These are phyloP conservation scores for Syzygium syzygioides DNA, from an alignment of 441 rosid species.

Conservation along the genomic window DNA sequence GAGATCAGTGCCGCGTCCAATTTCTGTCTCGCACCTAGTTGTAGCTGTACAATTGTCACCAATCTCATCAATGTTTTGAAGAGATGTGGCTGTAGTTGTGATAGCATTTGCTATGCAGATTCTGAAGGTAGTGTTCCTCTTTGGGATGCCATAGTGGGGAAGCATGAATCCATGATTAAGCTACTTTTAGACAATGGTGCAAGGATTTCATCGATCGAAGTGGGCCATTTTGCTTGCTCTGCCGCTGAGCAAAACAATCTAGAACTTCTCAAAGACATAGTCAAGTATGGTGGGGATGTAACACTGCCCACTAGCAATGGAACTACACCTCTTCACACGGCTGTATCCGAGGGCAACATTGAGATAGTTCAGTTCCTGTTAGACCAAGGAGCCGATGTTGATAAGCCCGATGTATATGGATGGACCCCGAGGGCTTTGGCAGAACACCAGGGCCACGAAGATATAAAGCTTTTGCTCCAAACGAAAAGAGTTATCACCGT, in stretches of 20 bases:
- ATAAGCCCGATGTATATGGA: conserved; percentile 56
- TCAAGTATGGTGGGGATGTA: conserved; percentile 53
- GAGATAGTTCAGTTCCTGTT: conserved; percentile 67
- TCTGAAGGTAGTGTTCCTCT: conserved; percentile 75
- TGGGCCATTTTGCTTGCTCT: conserved; percentile 42
- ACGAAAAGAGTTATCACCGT: not conserved
- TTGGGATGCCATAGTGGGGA: conserved; percentile 82
- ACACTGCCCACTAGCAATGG: conserved; percentile 41
- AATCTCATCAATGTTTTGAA: not conserved
- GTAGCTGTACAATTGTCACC: not conserved
- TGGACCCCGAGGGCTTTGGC: conserved; percentile 80
- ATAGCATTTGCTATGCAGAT: conserved; percentile 35
- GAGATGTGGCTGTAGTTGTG: not conserved
- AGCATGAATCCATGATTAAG: conserved; percentile 44
- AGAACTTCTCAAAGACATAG: conserved; percentile 51
- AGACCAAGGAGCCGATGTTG: conserved; percentile 74
- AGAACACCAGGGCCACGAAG: conserved; percentile 41
- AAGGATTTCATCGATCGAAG: conserved; percentile 41
- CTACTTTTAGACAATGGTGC: conserved; percentile 70
- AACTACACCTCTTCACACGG: conserved; percentile 59
- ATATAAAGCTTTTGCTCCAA: not conserved
- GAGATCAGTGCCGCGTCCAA: not conserved
- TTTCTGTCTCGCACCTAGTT: not conserved
- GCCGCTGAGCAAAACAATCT: conserved; percentile 64
- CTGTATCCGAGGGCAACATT: conserved; percentile 67